Evolutionary conservation across 345 rosid species (phyloP), one percentile per base, ranked within the genome.

Genomic region (Boechera stricta): DNA sequence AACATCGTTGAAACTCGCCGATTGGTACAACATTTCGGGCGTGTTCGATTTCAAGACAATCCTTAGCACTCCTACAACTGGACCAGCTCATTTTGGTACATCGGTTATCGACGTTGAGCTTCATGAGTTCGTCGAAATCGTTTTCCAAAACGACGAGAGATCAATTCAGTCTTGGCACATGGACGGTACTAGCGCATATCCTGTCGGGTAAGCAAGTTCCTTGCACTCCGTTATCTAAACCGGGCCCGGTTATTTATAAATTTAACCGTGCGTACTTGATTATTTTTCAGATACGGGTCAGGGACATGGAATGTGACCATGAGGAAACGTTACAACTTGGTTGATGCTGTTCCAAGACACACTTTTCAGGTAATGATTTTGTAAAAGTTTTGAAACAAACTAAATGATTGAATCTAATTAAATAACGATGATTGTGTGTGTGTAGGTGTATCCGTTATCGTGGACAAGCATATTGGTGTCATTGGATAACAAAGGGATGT

Each of bases 401-500:
- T 31, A 38, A n/a, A 16, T 12, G 2, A 67, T 18, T 38, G 54
- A 31, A 31, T 39, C n/a, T 55, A 35, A 2, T 3, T 4, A 21
- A 0, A 1, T 4, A 21, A 47, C 7, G 31, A 67, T 76, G 44
- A 55, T 63, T 38, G 42, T 59, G 70, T 66, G 70, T 63, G 66
- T 54, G 64, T 68, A 93, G 98, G 93, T 88, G 45, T 89, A 86
- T 75, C 97, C 92, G 21, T 8, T 31, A 5, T 85, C 92, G 2
- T 94, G 98, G 97, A 89, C 84, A 12, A 90, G 87, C 36, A 70
- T 92, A 31, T 42, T 86, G 72, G 88, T 92, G 64, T 84, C 98
- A 31, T 26, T 92, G 69, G 97, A 94, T 87, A 92, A 92, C 86
- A 90, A 90, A 79, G 98, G 97, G 1, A 89, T 89, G 95, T 92